Percentiles rank a stretch among this genome's conserved stretches.
Evolutionary conservation across 306 rosid species (phyloP).

Genomic region (Oxytropis ochrocephala): DNA sequence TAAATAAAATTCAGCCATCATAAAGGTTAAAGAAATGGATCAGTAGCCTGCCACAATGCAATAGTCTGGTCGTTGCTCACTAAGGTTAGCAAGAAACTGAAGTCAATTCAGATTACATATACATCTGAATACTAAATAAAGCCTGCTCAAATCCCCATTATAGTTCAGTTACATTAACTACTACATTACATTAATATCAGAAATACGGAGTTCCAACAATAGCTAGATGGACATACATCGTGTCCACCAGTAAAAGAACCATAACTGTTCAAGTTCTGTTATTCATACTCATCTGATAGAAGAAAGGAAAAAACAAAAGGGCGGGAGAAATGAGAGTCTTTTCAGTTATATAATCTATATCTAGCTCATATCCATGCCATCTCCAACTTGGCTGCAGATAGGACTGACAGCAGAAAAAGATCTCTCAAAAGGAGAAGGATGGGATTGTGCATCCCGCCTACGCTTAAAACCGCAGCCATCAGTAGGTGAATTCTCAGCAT

Average conservation of each 20-base stretch:
- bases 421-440: constrained; percentile 87
- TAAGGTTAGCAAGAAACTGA: constrained; percentile 13
- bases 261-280: constrained; percentile 43
- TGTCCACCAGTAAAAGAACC: constrained; percentile 52
- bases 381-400: constrained; percentile 84
- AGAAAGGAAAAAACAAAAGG: constrained; percentile 19
- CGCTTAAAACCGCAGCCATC: constrained; percentile 71
- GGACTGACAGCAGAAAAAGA: constrained; percentile 74
- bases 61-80: not conserved
- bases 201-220: constrained; percentile 56
- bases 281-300: constrained; percentile 36
- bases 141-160: constrained; percentile 21
- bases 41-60: not conserved
- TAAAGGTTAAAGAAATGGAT: constrained; percentile 10
- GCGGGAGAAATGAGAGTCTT: constrained; percentile 34
- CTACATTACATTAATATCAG: constrained; percentile 58
- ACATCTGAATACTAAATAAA: constrained; percentile 29
- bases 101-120: not conserved
- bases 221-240: constrained; percentile 38
- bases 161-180: constrained; percentile 45
- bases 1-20: constrained; percentile 19
- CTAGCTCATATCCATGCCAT: constrained; percentile 89
- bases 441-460: constrained; percentile 63
- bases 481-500: constrained; percentile 44
- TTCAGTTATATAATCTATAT: constrained; percentile 30